phyloP scores from a whole-genome alignment of 352 stramenopile genomes.

The Pythium vanterpoolii region DNA sequence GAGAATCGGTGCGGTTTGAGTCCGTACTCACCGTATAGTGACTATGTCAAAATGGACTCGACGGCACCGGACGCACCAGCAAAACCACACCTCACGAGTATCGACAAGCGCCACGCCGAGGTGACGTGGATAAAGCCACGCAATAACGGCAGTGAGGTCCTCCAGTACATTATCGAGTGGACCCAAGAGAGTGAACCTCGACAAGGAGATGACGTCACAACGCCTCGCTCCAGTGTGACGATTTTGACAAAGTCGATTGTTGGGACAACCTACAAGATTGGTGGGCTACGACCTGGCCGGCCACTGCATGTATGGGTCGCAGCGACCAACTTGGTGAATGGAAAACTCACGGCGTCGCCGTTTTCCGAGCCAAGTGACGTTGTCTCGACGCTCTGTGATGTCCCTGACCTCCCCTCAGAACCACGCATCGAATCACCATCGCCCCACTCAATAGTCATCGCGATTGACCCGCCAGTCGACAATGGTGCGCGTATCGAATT shows the following conservation, averaged over 20 bases:
- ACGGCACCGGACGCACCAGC: slow-evolving; percentile 47
- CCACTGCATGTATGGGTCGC: slow-evolving; percentile 44
- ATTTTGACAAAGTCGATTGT: slow-evolving; percentile 51
- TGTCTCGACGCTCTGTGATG: slow-evolving; percentile 41
- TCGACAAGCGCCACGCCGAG: slow-evolving; percentile 39
- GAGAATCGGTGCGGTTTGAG: slow-evolving; percentile 63
- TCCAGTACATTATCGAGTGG: slow-evolving; percentile 69
- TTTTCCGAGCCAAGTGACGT: slow-evolving; percentile 39
- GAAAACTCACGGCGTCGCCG: slow-evolving; percentile 40
- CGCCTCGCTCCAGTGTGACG: slow-evolving; percentile 9
- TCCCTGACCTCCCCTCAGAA: slow-evolving; percentile 34
- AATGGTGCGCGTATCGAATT: slow-evolving; percentile 49
- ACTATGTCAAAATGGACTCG: slow-evolving; percentile 73
- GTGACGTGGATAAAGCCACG: slow-evolving; percentile 57
- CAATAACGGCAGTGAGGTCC: slow-evolving; percentile 63
- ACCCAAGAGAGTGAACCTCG: slow-evolving; percentile 19
- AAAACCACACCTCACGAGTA: slow-evolving; percentile 28
- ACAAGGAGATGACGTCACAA: neutral
- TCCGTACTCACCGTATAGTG: slow-evolving; percentile 57
- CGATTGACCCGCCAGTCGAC: slow-evolving; percentile 35
- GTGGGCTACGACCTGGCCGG: slow-evolving; percentile 34
- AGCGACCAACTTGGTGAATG: slow-evolving; percentile 61
- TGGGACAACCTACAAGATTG: slow-evolving; percentile 44
- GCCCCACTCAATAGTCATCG: slow-evolving; percentile 40
- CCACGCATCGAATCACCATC: slow-evolving; percentile 27